Percentiles rank a stretch among this genome's conserved stretches.
These are phyloP conservation scores for Russula emetica DNA, from an alignment of 768 basidiomycete genomes.

Conservation along the genomic window DNA sequence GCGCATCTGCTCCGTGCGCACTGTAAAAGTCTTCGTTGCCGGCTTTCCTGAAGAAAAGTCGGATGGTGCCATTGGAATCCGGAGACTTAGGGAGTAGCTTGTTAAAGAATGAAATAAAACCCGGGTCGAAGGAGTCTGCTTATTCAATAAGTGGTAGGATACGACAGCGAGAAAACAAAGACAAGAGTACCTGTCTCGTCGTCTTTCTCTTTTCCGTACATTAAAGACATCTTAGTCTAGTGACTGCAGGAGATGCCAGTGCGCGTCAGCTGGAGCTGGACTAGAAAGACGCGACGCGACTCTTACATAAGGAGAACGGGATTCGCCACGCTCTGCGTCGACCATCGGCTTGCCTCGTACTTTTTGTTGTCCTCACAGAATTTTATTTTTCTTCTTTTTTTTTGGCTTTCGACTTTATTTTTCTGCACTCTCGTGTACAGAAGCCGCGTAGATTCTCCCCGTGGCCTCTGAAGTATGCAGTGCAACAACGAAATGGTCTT, in stretches of 20 bases:
- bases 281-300: slow-evolving; percentile 18
- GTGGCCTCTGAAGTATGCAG: slow-evolving; percentile 38
- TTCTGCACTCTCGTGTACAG: slow-evolving; percentile 35
- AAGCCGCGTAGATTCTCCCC: slow-evolving; percentile 34
- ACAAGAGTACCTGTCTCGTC: slow-evolving; percentile 31
- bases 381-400: no score
- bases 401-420: neutral
- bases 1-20: slow-evolving; percentile 85
- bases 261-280: neutral
- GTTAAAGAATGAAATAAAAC: slow-evolving; percentile 69
- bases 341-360: neutral
- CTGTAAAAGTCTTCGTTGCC: slow-evolving; percentile 67
- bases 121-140: slow-evolving; percentile 33
- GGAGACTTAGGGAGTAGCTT: slow-evolving; percentile 63
- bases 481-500: slow-evolving; percentile 33
- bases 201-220: slow-evolving; percentile 66
- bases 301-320: slow-evolving; percentile 12
- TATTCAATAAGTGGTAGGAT: neutral
- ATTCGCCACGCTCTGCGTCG: neutral
- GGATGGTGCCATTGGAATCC: slow-evolving; percentile 67
- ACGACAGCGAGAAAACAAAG: neutral
- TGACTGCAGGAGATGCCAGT: neutral
- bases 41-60: slow-evolving; percentile 72
- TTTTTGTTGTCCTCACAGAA: no score
- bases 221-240: slow-evolving; percentile 43